Conservation (phyloP, 2,329 filamentous ascomycete species). For the Microdochium bolleyi region DNA sequence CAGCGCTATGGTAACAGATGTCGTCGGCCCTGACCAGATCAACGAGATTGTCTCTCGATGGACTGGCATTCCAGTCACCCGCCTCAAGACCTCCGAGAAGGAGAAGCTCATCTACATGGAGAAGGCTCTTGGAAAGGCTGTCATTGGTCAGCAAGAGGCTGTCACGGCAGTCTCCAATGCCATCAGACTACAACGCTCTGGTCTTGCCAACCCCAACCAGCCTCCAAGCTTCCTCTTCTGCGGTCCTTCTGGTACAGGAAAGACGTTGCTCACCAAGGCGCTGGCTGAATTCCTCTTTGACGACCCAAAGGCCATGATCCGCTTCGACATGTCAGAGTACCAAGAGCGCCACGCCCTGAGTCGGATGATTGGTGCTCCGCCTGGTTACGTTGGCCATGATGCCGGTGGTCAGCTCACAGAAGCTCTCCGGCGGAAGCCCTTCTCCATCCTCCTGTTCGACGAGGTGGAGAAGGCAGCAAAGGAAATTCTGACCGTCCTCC, state of each 20-base stretch:
- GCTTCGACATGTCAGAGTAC: conserved; percentile 99
- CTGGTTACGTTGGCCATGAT: conserved; percentile 95
- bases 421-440: conserved; percentile 84
- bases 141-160: conserved; percentile 91
- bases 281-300: conserved; percentile 97
- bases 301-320: conserved; percentile 94
- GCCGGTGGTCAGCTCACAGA: conserved; percentile 94
- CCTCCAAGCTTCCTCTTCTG: conserved; percentile 98
- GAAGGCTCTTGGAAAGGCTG: conserved; percentile 70
- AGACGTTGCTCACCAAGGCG: conserved; percentile 93
- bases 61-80: conserved; percentile 96
- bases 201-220: conserved; percentile 90
- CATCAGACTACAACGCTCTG: conserved; percentile 89
- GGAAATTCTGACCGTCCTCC: conserved; percentile 88
- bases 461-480: conserved; percentile 99
- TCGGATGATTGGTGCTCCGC: conserved; percentile 95
- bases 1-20: conserved; percentile 77
- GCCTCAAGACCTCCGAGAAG: conserved; percentile 91
- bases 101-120: conserved; percentile 99
- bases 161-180: conserved; percentile 91
- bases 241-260: conserved; percentile 95
- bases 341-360: conserved; percentile 94
- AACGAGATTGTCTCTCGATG: conserved; percentile 96
- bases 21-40: conserved; percentile 95
- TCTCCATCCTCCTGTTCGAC: conserved; percentile 96